Conservation (phyloP, 176 grass and related monocot genomes). For the Alopecurus myosuroides region DNA sequence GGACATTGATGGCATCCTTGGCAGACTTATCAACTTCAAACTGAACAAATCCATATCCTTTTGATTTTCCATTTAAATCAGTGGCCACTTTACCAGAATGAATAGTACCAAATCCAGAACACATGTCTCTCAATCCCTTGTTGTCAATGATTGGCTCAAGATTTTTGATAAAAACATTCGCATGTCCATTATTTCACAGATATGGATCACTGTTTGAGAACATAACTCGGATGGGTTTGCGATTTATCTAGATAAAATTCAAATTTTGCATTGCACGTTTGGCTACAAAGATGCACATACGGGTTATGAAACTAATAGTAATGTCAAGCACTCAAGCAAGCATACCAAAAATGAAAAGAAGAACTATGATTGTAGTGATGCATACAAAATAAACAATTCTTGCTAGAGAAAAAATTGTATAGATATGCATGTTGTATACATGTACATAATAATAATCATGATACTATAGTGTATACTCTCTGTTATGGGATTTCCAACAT, state of each 20-base stretch:
- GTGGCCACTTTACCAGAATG: conserved; percentile 47
- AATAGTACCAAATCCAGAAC: conserved; percentile 27
- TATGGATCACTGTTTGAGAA: conserved; percentile 47
- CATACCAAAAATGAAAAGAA: not conserved
- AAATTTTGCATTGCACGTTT: conserved; percentile 27
- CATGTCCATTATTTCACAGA: conserved; percentile 14
- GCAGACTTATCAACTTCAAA: conserved; percentile 27
- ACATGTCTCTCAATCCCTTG: conserved; percentile 26
- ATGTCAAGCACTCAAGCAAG: not conserved
- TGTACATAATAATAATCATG: too few species aligned
- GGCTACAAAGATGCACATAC: conserved; percentile 20
- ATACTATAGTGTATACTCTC: too few species aligned
- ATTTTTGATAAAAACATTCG: conserved; percentile 57
- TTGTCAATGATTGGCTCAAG: conserved; percentile 33
- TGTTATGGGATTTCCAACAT: too few species aligned
- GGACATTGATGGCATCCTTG: too few species aligned
- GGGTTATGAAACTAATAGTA: not conserved
- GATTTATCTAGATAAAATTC: conserved; percentile 31
- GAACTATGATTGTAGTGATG: too few species aligned
- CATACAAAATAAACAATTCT: too few species aligned
- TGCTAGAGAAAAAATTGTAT: too few species aligned
- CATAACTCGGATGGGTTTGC: conserved; percentile 37
- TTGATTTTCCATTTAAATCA: conserved; percentile 25
- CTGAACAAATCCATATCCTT: conserved; percentile 50
- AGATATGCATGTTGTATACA: too few species aligned